phyloP scores from a whole-genome alignment of 257 asterid genomes.

The Scutellaria barbata region DNA sequence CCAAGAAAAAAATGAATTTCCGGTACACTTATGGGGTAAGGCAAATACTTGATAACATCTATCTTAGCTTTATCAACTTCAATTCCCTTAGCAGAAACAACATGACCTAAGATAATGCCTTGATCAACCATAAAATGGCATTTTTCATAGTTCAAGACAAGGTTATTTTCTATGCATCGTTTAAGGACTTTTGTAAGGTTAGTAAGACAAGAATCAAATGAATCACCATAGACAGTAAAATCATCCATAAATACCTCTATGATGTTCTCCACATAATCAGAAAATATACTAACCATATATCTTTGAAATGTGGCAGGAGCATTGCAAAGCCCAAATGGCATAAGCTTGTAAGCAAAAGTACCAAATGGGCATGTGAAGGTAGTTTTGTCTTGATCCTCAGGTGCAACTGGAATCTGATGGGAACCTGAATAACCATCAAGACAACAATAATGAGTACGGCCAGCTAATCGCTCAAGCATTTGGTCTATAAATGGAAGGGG shows the following conservation, averaged over 20 bases:
- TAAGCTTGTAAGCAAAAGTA: background rate
- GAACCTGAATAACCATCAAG: conserved; percentile 28
- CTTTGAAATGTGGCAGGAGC: no score
- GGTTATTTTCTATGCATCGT: background rate
- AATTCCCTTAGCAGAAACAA: no score
- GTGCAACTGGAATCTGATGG: conserved; percentile 20
- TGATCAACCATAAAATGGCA: no score
- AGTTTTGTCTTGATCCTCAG: conserved; percentile 21
- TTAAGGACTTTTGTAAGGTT: background rate
- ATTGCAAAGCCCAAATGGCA: no score
- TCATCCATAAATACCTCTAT: no score
- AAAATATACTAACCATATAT: no score
- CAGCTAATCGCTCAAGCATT: conserved; percentile 21
- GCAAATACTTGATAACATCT: background rate
- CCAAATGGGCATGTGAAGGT: conserved; percentile 24
- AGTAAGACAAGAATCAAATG: background rate
- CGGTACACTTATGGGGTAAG: conserved; percentile 14
- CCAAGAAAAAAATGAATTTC: conserved; percentile 10
- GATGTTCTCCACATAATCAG: no score
- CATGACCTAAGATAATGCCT: no score
- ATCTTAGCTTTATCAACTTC: background rate
- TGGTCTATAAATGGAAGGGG: conserved; percentile 29
- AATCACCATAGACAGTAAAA: background rate
- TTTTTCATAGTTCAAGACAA: no score
- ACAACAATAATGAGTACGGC: conserved; percentile 14